These are phyloP conservation scores for Prunus kanzakura DNA, from an alignment of 306 rosid genomes.

Conservation along the genomic window DNA sequence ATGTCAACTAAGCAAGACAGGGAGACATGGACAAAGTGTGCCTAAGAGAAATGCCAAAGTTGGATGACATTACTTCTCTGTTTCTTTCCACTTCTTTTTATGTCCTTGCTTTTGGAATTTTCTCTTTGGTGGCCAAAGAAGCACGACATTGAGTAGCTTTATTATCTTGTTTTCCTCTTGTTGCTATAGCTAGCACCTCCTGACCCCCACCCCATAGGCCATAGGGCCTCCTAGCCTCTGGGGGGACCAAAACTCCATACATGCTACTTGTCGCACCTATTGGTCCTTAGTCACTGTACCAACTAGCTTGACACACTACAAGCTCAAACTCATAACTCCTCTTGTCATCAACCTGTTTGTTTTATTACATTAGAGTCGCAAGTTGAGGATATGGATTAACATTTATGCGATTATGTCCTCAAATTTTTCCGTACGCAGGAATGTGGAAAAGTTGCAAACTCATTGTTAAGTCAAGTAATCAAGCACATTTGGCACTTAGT, in stretches of 20 bases:
- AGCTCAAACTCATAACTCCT: slow-evolving; percentile 6
- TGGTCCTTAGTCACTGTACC: slow-evolving; percentile 34
- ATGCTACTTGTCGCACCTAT: slow-evolving; percentile 39
- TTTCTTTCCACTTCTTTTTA: slow-evolving; percentile 37
- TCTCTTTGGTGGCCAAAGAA: slow-evolving; percentile 37
- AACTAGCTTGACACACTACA: slow-evolving; percentile 16
- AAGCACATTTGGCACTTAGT: too few species aligned
- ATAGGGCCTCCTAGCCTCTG: background rate
- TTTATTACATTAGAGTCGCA: background rate
- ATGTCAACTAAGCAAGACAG: slow-evolving; percentile 35
- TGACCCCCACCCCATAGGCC: too few species aligned
- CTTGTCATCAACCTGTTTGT: slow-evolving; percentile 8
- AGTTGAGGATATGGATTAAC: background rate
- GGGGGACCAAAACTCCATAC: slow-evolving; percentile 40
- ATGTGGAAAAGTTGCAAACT: too few species aligned
- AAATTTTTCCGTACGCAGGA: background rate
- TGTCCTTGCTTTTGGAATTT: slow-evolving; percentile 44
- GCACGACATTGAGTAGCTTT: slow-evolving; percentile 22
- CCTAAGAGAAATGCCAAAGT: slow-evolving; percentile 41
- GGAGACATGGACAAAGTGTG: slow-evolving; percentile 71
- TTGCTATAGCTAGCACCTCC: slow-evolving; percentile 7
- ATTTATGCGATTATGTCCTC: background rate
- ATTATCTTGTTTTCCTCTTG: slow-evolving; percentile 21
- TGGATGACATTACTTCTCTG: slow-evolving; percentile 32
- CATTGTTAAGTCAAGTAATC: too few species aligned